Conservation (phyloP, 306 rosid species). For the Quercus suber region DNA sequence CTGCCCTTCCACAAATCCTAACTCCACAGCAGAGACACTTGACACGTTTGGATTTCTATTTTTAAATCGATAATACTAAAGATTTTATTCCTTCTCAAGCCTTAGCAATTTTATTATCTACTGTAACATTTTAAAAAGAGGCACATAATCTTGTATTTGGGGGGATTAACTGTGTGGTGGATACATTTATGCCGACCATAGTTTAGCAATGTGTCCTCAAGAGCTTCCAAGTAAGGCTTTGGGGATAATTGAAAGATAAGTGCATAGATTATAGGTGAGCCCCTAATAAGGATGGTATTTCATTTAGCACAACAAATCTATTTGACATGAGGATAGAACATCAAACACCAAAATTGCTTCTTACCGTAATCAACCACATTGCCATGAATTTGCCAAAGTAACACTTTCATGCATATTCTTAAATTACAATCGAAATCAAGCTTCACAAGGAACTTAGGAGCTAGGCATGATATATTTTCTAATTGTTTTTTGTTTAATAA, state of each 20-base stretch:
- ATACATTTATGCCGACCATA: neutral
- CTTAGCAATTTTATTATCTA: neutral
- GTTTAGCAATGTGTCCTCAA: neutral
- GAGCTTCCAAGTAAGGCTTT: neutral
- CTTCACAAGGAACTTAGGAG: no score
- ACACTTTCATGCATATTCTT: neutral
- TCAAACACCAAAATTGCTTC: neutral
- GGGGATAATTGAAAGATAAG: neutral
- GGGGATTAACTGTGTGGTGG: neutral
- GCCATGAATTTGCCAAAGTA: neutral
- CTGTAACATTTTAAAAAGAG: neutral
- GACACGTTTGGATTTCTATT: neutral
- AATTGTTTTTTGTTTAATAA: neutral
- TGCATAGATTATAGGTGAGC: neutral
- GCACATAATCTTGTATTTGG: neutral
- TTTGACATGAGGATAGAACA: neutral
- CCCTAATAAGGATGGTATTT: neutral
- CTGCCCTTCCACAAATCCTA: neutral
- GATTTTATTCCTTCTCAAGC: neutral
- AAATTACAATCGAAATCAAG: neutral
- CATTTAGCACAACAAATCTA: neutral
- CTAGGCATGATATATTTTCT: no score
- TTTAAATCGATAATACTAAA: neutral
- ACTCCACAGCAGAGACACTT: neutral
- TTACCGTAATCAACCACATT: neutral